phyloP scores from a whole-genome alignment of 805 yeast genomes.

The Zygosaccharomyces bailii region DNA sequence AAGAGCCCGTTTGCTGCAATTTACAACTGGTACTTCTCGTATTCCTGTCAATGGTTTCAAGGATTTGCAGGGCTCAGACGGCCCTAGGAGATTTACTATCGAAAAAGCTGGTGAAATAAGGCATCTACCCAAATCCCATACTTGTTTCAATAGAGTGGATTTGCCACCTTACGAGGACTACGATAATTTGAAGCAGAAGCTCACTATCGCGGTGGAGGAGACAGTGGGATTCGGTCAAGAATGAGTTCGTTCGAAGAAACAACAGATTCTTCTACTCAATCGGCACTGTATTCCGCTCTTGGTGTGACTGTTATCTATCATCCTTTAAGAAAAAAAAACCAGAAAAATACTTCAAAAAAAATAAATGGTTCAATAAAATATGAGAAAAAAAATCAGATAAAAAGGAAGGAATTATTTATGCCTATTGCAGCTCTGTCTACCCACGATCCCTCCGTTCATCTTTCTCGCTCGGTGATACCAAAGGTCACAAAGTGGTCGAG shows the following conservation, averaged over 20 bases:
- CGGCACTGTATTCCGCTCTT: not conserved
- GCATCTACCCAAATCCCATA: slow-evolving; percentile 94
- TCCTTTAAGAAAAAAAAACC: not conserved
- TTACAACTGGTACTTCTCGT: slow-evolving; percentile 98
- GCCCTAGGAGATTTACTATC: slow-evolving; percentile 97
- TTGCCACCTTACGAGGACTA: slow-evolving; percentile 88
- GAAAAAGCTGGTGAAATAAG: slow-evolving; percentile 95
- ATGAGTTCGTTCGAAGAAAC: slow-evolving; percentile 33
- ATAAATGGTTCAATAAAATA: not conserved
- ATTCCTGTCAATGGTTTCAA: slow-evolving; percentile 99
- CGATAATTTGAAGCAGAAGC: slow-evolving; percentile 81
- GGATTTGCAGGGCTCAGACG: slow-evolving; percentile 97
- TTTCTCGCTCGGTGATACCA: not conserved
- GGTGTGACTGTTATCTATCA: not conserved
- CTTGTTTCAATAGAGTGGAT: slow-evolving; percentile 98
- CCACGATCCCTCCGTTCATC: not conserved
- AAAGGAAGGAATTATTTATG: not conserved
- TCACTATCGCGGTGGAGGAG: slow-evolving; percentile 95
- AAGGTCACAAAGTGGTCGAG: not conserved
- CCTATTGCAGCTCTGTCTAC: not conserved
- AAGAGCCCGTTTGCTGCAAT: slow-evolving; percentile 90
- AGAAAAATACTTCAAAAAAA: not conserved
- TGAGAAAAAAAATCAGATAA: not conserved
- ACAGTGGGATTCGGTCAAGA: slow-evolving; percentile 99
- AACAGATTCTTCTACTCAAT: not conserved